Evolutionary conservation across 805 yeast genomes (phyloP).

Genomic region (Yarrowia sp.): DNA sequence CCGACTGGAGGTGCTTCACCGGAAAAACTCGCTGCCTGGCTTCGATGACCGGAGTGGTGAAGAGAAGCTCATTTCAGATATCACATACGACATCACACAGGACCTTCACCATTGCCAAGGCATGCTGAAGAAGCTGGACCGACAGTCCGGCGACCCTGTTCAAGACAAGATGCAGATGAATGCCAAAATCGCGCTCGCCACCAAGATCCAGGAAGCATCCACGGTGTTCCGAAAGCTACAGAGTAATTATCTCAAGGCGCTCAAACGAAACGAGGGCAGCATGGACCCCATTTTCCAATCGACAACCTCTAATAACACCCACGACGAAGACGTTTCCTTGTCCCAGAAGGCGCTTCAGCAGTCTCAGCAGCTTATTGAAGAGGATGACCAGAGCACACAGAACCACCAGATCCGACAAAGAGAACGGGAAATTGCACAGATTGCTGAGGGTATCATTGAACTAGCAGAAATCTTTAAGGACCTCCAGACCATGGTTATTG

Average conservation of each 20-base stretch:
- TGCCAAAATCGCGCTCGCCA: conserved; percentile 71
- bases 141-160: conserved; percentile 35
- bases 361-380: conserved; percentile 22
- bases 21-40: conserved; percentile 81
- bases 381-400: conserved; percentile 35
- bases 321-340: conserved; percentile 36
- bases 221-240: conserved; percentile 81
- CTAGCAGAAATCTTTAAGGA: conserved; percentile 91
- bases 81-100: conserved; percentile 71
- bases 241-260: conserved; percentile 78
- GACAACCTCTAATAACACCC: conserved; percentile 28
- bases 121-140: conserved; percentile 63
- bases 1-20: conserved; percentile 65
- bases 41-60: conserved; percentile 74
- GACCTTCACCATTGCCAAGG: conserved; percentile 75
- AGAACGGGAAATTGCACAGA: conserved; percentile 82
- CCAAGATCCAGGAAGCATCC: conserved; percentile 74
- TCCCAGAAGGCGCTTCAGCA: conserved; percentile 40
- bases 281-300: conserved; percentile 23
- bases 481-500: conserved; percentile 85
- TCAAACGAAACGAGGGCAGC: conserved; percentile 64
- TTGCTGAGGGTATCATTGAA: conserved; percentile 93
- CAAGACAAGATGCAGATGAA: conserved; percentile 19
- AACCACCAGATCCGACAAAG: conserved; percentile 58
- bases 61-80: conserved; percentile 72